Conservation (phyloP, 805 yeast species). For the Sporopachydermia quercuum region DNA sequence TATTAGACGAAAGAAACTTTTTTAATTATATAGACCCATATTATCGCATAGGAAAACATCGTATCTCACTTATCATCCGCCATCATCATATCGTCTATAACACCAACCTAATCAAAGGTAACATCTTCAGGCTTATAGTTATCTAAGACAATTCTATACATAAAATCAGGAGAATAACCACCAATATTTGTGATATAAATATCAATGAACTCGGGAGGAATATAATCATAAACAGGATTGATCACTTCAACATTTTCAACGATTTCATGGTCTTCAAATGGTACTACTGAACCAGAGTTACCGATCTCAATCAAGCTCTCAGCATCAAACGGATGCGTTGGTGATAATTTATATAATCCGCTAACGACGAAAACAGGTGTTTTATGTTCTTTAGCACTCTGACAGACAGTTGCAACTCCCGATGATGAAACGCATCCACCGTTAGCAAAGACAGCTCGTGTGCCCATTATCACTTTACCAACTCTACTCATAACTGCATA, state of each 20-base stretch:
- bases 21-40: no score
- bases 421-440: conserved; percentile 87
- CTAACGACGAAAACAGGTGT: conserved; percentile 97
- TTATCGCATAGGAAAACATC: no score
- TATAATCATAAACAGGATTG: conserved; percentile 82
- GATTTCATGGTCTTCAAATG: conserved; percentile 47
- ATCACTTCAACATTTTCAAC: conserved; percentile 67
- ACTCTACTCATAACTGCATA: conserved; percentile 96
- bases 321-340: conserved; percentile 79
- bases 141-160: conserved; percentile 88
- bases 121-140: conserved; percentile 82
- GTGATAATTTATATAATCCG: conserved; percentile 85
- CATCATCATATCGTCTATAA: no score
- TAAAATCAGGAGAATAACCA: conserved; percentile 91
- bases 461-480: conserved; percentile 89
- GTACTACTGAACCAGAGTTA: conserved; percentile 77
- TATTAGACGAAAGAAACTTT: no score
- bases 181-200: conserved; percentile 91
- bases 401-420: conserved; percentile 87
- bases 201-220: conserved; percentile 88
- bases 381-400: conserved; percentile 85
- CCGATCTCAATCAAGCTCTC: conserved; percentile 82
- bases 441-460: conserved; percentile 85
- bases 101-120: conserved; percentile 26
- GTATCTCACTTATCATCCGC: no score